Base-by-base conservation (phyloP, 2,329 filamentous ascomycete genomes). In the Aspergillus udagawae region DNA sequence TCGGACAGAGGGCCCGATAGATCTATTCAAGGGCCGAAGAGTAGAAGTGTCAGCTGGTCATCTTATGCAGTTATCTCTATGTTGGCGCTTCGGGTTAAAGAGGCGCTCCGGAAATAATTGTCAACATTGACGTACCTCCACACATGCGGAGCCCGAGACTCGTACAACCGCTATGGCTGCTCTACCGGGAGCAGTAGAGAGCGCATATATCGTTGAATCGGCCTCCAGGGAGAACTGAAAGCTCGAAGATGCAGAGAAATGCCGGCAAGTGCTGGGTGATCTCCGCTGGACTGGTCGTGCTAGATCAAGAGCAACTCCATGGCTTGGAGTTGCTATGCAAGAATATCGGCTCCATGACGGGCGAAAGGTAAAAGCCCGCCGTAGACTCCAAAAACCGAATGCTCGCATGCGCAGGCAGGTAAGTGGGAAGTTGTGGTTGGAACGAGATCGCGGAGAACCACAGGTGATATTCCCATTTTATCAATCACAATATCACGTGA, bases 121-220 rank as follows among this genome's bases (percentile, higher is more conserved):
- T 32, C 17, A 23, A 28, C n/a, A 23, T 20, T 41, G 20, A 59
- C 75, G 66, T 78, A 91, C 87, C 67, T 86, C 79, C 58, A 83
- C 74, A 73, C 89, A 93, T 48, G 86, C 85, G 28, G 89, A 83
- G 0, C 94, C 94, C 4, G 94, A 97, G 27, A 96, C 81, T 14
- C 94, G 86, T 53, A 97, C 86, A 38, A 97, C 87, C 1, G 93
- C 93, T 70, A 99, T 96, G 1, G 92, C 94, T 47, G 91, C 92
- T 70, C 86, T 86, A 1, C 93, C 94, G 10, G 88, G 80, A 0
- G 91, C 91, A 0, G 92, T 95, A 0, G 93, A 97, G 0, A 97
- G 78, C 0, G 94, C 94, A 73, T 96, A 97, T 53, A 99, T 96
- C 1, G 93, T 97, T 3, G 73, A 71, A 12, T 75, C 70, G 1